These are phyloP conservation scores for Pyrenopolyporus hunteri DNA, from an alignment of 495 filamentous ascomycete genomes.

Conservation along the genomic window DNA sequence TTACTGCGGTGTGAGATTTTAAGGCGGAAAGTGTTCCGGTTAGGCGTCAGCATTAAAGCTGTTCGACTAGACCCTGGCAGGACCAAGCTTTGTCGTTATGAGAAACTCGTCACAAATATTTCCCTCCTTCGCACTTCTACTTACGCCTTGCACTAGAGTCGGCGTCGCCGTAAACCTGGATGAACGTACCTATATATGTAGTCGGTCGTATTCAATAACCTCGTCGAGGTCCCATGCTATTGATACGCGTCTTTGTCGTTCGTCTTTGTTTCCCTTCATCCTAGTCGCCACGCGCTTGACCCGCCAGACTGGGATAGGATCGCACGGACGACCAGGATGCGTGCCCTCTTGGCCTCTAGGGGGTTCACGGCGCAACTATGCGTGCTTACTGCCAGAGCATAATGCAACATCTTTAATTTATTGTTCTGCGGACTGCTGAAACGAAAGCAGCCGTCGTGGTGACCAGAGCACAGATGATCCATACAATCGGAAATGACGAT, in stretches of 20 bases:
- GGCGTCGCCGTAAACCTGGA: not conserved
- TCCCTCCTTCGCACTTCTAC: not conserved
- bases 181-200: not conserved
- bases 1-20: slow-evolving; percentile 4
- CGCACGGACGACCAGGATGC: not conserved
- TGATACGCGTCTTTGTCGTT: not conserved
- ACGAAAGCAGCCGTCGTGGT: slow-evolving; percentile 9
- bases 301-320: not conserved
- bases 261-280: not conserved
- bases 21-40: slow-evolving; percentile 1
- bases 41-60: slow-evolving; percentile 12
- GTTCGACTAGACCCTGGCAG: slow-evolving; percentile 3
- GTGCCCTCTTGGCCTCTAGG: slow-evolving; percentile 1
- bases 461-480: slow-evolving; percentile 25
- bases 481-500: slow-evolving; percentile 38
- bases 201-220: not conserved
- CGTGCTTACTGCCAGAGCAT: not conserved
- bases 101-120: slow-evolving; percentile 5
- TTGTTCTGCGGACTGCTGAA: slow-evolving; percentile 26
- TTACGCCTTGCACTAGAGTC: not conserved
- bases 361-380: not conserved
- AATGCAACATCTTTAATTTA: slow-evolving; percentile 32
- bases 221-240: not conserved
- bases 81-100: slow-evolving; percentile 16
- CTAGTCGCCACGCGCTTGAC: not conserved